Percentiles rank a stretch among this genome's conserved stretches.
phyloP scores from a whole-genome alignment of 805 yeast genomes.

The Ogataea dorogensis region DNA sequence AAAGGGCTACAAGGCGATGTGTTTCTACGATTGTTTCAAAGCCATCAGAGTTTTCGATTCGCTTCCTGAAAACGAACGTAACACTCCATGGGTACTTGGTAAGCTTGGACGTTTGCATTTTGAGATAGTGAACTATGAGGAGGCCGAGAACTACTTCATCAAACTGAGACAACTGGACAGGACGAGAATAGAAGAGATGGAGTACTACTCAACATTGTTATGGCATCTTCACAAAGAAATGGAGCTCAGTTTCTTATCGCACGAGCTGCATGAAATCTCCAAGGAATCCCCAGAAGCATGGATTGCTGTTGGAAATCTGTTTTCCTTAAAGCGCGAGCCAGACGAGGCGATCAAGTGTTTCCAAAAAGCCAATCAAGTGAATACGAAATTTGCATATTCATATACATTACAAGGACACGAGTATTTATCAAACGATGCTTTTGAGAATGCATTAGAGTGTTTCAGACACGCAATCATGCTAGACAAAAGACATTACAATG shows the following conservation, averaged over 20 bases:
- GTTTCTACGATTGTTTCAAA: conserved; percentile 71
- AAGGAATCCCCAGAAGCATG: conserved; percentile 75
- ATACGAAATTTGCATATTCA: conserved; percentile 74
- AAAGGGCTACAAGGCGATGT: conserved; percentile 57
- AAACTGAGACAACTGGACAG: conserved; percentile 68
- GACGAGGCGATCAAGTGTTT: conserved; percentile 89
- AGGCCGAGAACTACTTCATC: conserved; percentile 62
- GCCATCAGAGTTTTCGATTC: conserved; percentile 69
- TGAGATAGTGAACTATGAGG: conserved; percentile 82
- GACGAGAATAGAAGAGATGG: conserved; percentile 85
- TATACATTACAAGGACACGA: conserved; percentile 95
- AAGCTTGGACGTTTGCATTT: conserved; percentile 79
- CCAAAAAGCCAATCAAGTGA: conserved; percentile 65
- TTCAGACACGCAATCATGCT: conserved; percentile 75
- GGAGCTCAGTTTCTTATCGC: conserved; percentile 77
- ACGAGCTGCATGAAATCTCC: conserved; percentile 69
- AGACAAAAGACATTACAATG: conserved; percentile 86
- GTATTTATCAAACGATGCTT: conserved; percentile 80
- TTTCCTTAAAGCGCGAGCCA: conserved; percentile 78
- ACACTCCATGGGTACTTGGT: conserved; percentile 83
- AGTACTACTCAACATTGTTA: conserved; percentile 79
- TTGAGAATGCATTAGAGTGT: conserved; percentile 81
- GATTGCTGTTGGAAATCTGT: conserved; percentile 88
- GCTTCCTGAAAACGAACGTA: conserved; percentile 59
- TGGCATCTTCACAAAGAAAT: conserved; percentile 90